phyloP scores from a whole-genome alignment of 2,329 filamentous ascomycete genomes.

The Helotiales sp. region DNA sequence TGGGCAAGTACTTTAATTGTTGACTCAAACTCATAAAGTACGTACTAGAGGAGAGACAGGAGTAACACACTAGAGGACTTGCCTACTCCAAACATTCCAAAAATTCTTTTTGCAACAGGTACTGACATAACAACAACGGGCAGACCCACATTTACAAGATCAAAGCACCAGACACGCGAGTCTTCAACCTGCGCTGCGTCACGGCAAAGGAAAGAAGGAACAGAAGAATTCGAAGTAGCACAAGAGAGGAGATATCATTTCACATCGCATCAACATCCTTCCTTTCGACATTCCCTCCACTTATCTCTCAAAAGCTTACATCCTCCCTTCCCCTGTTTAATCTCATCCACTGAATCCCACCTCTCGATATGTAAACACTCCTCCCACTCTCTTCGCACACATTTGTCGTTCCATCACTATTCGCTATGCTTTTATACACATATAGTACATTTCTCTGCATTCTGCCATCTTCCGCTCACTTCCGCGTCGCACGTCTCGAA shows the following conservation, averaged over 20 bases:
- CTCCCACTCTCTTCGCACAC: not conserved
- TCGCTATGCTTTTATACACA: slow-evolving; percentile 39
- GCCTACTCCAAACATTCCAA: too few relatives aligned
- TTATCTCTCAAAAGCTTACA: not conserved
- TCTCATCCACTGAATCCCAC: slow-evolving; percentile 1
- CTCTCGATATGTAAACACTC: slow-evolving; percentile 11
- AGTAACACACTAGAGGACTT: too few relatives aligned
- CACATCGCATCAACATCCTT: not conserved
- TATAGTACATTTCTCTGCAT: slow-evolving; percentile 37
- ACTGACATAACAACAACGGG: too few relatives aligned
- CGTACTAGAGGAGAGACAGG: too few relatives aligned
- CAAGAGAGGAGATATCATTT: slow-evolving; percentile 22
- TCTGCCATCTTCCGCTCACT: not conserved
- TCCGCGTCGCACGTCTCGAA: too few relatives aligned
- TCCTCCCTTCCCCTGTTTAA: not conserved
- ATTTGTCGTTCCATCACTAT: slow-evolving; percentile 8
- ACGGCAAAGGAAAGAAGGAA: not conserved
- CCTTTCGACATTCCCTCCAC: not conserved
- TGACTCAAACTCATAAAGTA: too few relatives aligned
- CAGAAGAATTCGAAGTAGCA: not conserved
- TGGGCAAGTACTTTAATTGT: too few relatives aligned
- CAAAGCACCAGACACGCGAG: too few relatives aligned
- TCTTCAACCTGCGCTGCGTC: too few relatives aligned
- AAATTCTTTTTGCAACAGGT: too few relatives aligned
- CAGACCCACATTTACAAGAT: too few relatives aligned